These are phyloP conservation scores for Coix lacrymajobi DNA, from an alignment of 176 grass and related monocot species.

Conservation along the genomic window DNA sequence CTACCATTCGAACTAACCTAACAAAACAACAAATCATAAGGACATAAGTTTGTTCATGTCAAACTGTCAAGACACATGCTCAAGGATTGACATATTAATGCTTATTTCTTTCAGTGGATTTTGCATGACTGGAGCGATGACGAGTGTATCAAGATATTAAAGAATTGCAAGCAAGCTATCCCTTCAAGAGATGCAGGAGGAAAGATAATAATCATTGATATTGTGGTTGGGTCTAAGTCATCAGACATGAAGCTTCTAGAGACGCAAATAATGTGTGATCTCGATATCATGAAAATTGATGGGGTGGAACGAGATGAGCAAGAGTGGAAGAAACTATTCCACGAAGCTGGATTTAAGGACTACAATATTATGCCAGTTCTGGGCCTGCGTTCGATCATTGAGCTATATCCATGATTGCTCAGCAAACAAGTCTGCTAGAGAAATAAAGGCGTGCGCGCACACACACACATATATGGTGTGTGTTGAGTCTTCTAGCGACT, in stretches of 20 bases:
- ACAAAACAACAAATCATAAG: neutral
- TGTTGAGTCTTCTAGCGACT: neutral
- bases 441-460: neutral
- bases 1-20: neutral
- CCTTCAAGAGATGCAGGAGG: slow-evolving; percentile 7
- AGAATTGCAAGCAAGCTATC: slow-evolving; percentile 39
- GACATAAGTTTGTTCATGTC: neutral
- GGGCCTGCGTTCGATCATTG: slow-evolving; percentile 31
- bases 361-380: slow-evolving; percentile 31
- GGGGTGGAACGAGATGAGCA: slow-evolving; percentile 1
- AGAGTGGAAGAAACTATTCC: neutral
- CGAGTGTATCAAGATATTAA: slow-evolving; percentile 39
- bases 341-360: neutral
- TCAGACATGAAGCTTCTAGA: slow-evolving; percentile 17
- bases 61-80: neutral
- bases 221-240: neutral
- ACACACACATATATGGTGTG: no score
- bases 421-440: neutral
- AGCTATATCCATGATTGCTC: slow-evolving; percentile 12
- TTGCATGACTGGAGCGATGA: slow-evolving; percentile 44
- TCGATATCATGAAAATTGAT: slow-evolving; percentile 29
- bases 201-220: slow-evolving; percentile 44
- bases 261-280: slow-evolving; percentile 15
- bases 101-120: slow-evolving; percentile 25
- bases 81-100: neutral